Percentiles rank a stretch among this genome's conserved stretches.
Evolutionary conservation across 2,329 filamentous ascomycete species (phyloP).

Genomic region (Tetracladium maxilliforme): DNA sequence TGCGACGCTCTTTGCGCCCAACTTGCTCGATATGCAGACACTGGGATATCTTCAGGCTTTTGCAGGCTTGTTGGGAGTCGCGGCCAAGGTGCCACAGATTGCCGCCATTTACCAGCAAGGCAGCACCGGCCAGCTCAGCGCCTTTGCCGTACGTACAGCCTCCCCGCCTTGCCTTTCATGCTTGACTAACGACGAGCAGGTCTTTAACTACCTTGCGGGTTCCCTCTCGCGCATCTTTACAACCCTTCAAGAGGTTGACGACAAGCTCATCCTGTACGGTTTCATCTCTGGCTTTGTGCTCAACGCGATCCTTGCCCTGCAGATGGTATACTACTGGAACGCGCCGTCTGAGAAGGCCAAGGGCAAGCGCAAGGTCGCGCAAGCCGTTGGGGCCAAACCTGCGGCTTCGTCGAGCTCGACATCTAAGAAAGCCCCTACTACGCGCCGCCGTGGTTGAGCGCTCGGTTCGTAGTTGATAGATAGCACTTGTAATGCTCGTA

Average conservation of each 20-base stretch:
- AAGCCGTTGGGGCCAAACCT: constrained; percentile 5
- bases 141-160: constrained; percentile 73
- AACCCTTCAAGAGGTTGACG: constrained; percentile 91
- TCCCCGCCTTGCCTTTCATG: constrained; percentile 3
- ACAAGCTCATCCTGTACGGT: constrained; percentile 89
- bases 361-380: constrained; percentile 22
- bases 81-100: constrained; percentile 92
- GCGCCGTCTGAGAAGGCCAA: constrained; percentile 31
- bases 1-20: constrained; percentile 55
- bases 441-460: constrained; percentile 15
- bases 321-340: constrained; percentile 98
- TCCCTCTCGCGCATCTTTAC: constrained; percentile 94
- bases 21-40: constrained; percentile 36
- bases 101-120: constrained; percentile 71
- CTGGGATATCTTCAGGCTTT: constrained; percentile 61
- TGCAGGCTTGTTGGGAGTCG: constrained; percentile 68
- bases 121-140: constrained; percentile 87
- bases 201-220: constrained; percentile 94
- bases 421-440: constrained; percentile 13
- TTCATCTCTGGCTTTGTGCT: constrained; percentile 86
- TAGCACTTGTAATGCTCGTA: no score
- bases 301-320: constrained; percentile 71
- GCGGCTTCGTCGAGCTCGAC: constrained; percentile 5
- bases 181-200: constrained; percentile 31
- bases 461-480: no score